Base-by-base conservation (phyloP, 305 asterid species). In the Ilex paraguariensis region DNA sequence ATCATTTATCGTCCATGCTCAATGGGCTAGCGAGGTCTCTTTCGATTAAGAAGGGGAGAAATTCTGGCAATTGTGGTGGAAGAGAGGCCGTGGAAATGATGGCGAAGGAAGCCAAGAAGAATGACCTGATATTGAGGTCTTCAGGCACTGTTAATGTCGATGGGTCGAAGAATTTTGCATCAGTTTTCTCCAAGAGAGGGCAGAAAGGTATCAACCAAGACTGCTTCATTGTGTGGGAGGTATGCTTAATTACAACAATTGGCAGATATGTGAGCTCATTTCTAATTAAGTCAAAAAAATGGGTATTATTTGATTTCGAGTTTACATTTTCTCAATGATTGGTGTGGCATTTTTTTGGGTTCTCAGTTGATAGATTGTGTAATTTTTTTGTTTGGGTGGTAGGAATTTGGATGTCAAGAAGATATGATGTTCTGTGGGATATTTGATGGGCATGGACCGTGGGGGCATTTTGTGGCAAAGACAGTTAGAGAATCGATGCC, bases 221-320 rank as follows among this genome's bases (percentile, higher is more conserved):
- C 66, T 83, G 89, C 77, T 83, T 87, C 81, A 82, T 93, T 59
- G 95, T 93, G 64, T 93, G 97, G 96, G 97, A 93, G 97, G 99
- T 93, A 82, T 60, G 46, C n/a, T 15, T 48, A 10, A 2, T 46
- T 46, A 13, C 52, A 46, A 13, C 52, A 46, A 46, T 46, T 46
- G 52, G n/a, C 13, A 46, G 4, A 5, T 36, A 2, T 36, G 9
- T 36, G 42, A 4, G 7, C 42, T 36, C 6, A 4, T 8, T 5
- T 36, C 42, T 8, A 36, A 4, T 36, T 36, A 4, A 36, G 42
- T 36, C 42, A 36, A 36, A 36, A 36, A 36, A 36, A 36, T 36
- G 9, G 13, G 4, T 46, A 10, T 46, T 46, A 46, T 46, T 7
- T 46, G 13, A 13, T 46, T 46, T 11, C 13, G 10, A 46, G 15